Evolutionary conservation across 345 rosid genomes (phyloP).

Genomic region (Bruguiera parviflora): DNA sequence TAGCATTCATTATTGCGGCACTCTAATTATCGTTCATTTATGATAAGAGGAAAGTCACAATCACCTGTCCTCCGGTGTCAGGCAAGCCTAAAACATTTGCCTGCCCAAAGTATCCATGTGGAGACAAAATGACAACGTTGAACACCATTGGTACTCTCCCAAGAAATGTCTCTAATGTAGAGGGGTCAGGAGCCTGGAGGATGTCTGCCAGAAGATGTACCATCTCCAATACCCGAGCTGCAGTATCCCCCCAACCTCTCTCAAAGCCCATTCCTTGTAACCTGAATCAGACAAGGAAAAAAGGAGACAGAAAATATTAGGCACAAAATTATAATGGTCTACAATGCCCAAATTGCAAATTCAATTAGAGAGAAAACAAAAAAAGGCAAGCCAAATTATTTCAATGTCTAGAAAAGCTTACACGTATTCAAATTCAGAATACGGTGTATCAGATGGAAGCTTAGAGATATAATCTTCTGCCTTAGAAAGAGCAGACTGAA

Average conservation of each 20-base stretch:
- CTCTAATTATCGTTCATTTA: neutral
- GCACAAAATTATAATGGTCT: neutral
- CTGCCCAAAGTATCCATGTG: conserved; percentile 97
- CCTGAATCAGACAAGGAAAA: conserved; percentile 24
- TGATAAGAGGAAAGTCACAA: neutral
- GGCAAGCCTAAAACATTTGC: conserved; percentile 99
- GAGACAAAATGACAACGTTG: conserved; percentile 90
- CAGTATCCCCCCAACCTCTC: conserved; percentile 99
- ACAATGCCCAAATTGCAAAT: neutral
- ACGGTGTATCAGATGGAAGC: conserved; percentile 64
- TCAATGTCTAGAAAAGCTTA: conserved; percentile 22
- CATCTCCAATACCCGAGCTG: conserved; percentile 65
- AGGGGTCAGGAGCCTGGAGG: conserved; percentile 97
- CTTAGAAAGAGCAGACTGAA: conserved; percentile 62
- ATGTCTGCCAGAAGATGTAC: conserved; percentile 86
- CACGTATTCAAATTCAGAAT: conserved; percentile 69
- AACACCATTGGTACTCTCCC: conserved; percentile 95
- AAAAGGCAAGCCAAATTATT: neutral
- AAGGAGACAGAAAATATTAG: conserved; percentile 3
- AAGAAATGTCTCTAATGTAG: conserved; percentile 83
- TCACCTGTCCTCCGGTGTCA: conserved; percentile 98
- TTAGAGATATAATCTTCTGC: conserved; percentile 87
- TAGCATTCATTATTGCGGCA: neutral
- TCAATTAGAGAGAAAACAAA: neutral
- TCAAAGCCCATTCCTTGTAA: conserved; percentile 96